Conservation (phyloP, 352 stramenopile genomes). For the Phytophthora pini region DNA sequence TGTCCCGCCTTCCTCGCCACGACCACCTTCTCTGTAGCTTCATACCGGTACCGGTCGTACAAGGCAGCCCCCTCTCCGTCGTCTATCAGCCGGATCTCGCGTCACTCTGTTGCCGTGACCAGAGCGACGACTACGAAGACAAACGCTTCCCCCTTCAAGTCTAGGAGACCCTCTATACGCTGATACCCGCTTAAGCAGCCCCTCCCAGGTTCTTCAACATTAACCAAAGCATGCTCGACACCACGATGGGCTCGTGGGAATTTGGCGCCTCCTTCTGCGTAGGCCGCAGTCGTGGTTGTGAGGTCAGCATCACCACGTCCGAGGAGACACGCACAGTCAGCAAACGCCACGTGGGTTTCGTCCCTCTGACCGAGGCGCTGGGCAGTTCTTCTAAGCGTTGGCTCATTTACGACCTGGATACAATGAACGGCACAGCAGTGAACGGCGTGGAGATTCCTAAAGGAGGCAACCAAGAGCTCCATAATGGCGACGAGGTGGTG, state of each 20-base stretch:
- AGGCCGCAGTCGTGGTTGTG: constrained; percentile 70
- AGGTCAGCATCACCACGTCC: constrained; percentile 73
- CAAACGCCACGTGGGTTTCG: constrained; percentile 73
- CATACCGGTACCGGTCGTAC: background rate
- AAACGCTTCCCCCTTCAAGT: background rate
- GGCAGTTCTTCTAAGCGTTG: constrained; percentile 42
- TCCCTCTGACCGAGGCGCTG: constrained; percentile 44
- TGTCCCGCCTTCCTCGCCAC: constrained; percentile 15
- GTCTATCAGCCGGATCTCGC: background rate
- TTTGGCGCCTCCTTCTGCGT: constrained; percentile 73
- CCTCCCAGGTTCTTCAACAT: constrained; percentile 11
- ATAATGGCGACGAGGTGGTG: constrained; percentile 73
- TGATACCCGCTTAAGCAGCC: constrained; percentile 9
- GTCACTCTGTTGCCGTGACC: background rate
- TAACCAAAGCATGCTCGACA: constrained; percentile 25
- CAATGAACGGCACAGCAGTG: constrained; percentile 81
- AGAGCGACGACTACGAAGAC: constrained; percentile 7
- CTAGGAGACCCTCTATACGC: constrained; percentile 4
- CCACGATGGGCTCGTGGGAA: constrained; percentile 38
- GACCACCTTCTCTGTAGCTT: background rate
- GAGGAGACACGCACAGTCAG: constrained; percentile 81
- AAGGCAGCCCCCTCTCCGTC: background rate
- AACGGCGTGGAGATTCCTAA: constrained; percentile 69
- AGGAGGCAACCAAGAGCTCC: constrained; percentile 65
- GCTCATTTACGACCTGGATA: constrained; percentile 83